Evolutionary conservation across 129 eudicot genomes (phyloP), one percentile per base, ranked within the genome.

Genomic region (Deinandra increscens): DNA sequence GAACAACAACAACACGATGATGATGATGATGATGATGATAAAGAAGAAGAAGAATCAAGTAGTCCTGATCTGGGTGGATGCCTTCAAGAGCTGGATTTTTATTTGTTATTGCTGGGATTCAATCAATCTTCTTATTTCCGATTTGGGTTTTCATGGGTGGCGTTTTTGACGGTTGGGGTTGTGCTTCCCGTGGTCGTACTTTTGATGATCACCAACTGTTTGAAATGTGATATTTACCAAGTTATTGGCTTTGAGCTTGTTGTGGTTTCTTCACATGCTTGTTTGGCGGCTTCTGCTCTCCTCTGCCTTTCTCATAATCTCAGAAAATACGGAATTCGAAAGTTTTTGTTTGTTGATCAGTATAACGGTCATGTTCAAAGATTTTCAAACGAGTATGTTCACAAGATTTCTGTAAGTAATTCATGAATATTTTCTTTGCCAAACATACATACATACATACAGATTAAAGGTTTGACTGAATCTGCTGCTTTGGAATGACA

Each of bases 341-440:
- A 84, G 71, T 87, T 87, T 72, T 73, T 87, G 74, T 87, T 87
- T 80, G 90, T 87, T 69, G 95, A 87, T 84, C 85, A 87, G 38
- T 84, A 66, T 54, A 77, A 85, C 63, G 90, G 90, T 12, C 85
- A 82, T 59, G 76, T 84, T 50, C 85, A 80, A 41, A 77, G 87
- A 41, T 84, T 87, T 59, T 79, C 87, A 59, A 41, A 55, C 1
- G 79, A 79, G 13, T 87, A 87, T 58, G 76, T 82, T 18, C 80
- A 66, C n/a, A 87, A 84, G 78, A 82, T 87, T 62, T 66, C 78
- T 45, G 95, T 87, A 79, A 87, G 90, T 70, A 34, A 5, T 4
- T 4, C 39, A 11, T 37, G 1, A 60, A 36, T 36, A 26, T 26
- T 26, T 36, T 36, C 39, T 26, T 26, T 36, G 39, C 39, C 39